These are phyloP conservation scores for Pochonia chlamydosporia DNA, from an alignment of 2,329 filamentous ascomycete genomes.

Conservation along the genomic window DNA sequence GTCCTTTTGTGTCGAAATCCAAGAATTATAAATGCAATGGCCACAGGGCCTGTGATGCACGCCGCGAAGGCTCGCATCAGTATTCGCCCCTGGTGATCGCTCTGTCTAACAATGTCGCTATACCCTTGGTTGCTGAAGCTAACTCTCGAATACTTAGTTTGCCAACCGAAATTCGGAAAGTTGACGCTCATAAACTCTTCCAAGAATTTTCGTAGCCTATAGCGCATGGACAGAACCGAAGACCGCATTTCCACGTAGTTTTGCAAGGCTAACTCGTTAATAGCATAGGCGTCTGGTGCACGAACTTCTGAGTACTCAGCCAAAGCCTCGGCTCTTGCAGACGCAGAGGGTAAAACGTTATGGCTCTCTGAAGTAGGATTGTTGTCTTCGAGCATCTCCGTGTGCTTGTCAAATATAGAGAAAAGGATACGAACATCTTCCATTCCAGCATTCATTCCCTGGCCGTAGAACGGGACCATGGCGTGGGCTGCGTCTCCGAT, in stretches of 20 bases:
- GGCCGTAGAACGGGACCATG: constrained; percentile 97
- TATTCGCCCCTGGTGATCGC: constrained; percentile 61
- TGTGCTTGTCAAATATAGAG: constrained; percentile 67
- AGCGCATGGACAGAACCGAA: constrained; percentile 71
- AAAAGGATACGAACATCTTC: constrained; percentile 92
- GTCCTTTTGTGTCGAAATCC: constrained; percentile 21
- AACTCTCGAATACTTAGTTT: constrained; percentile 86
- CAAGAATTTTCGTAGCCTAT: constrained; percentile 75
- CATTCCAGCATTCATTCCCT: constrained; percentile 94
- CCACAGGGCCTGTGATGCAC: constrained; percentile 26
- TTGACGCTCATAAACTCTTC: constrained; percentile 79
- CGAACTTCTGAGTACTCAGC: constrained; percentile 70
- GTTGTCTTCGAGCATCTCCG: constrained; percentile 36
- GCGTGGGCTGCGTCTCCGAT: constrained; percentile 93
- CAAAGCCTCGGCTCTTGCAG: constrained; percentile 60
- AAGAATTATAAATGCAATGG: constrained; percentile 17
- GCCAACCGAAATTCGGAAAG: constrained; percentile 74
- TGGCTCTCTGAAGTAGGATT: constrained; percentile 28
- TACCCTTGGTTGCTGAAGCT: constrained; percentile 94
- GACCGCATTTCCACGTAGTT: constrained; percentile 95
- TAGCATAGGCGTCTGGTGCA: constrained; percentile 74
- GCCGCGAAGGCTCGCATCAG: constrained; percentile 42
- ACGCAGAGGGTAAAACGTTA: constrained; percentile 37
- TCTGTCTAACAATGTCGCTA: constrained; percentile 68
- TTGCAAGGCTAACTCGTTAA: constrained; percentile 84